A percentile compares a stretch with the other conserved stretches of the same genome.
Conservation (phyloP, 2,329 filamentous ascomycete species). For the Neoscytalidium dimidiatum region DNA sequence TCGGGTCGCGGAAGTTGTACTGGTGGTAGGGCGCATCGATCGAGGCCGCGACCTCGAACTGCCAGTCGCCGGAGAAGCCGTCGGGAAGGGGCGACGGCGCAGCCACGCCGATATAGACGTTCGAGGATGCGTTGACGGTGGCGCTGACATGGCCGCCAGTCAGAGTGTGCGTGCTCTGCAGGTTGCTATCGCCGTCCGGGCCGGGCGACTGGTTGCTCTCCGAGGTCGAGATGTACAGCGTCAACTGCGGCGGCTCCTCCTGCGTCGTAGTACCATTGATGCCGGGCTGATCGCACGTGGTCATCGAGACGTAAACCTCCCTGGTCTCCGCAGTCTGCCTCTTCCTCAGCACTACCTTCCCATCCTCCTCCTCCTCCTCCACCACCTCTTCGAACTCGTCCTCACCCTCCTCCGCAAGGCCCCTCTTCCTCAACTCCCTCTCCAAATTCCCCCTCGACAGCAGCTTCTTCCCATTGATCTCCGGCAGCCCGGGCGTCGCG, state of each 20-base stretch:
- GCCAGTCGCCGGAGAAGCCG: constrained; percentile 67
- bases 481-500: constrained; percentile 36
- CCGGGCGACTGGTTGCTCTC: constrained; percentile 66
- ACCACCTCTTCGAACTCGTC: constrained; percentile 20
- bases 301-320: constrained; percentile 78
- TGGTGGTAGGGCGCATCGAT: constrained; percentile 76
- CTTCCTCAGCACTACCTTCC: constrained; percentile 22
- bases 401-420: constrained; percentile 14
- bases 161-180: constrained; percentile 55
- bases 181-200: constrained; percentile 52
- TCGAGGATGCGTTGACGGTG: constrained; percentile 60
- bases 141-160: constrained; percentile 70
- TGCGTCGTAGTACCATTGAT: constrained; percentile 52
- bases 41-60: constrained; percentile 79
- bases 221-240: constrained; percentile 73
- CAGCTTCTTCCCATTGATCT: constrained; percentile 20
- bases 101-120: constrained; percentile 75
- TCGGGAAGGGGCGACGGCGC: constrained; percentile 64
- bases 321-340: constrained; percentile 39
- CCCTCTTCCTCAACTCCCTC: constrained; percentile 20
- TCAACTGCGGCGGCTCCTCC: constrained; percentile 63
- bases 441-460: neutral
- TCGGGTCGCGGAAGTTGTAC: constrained; percentile 56
- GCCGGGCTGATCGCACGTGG: constrained; percentile 77
- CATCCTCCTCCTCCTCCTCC: neutral